Conservation (phyloP, 1,284 basidiomycete genomes). For the Trichosporon inkin region DNA sequence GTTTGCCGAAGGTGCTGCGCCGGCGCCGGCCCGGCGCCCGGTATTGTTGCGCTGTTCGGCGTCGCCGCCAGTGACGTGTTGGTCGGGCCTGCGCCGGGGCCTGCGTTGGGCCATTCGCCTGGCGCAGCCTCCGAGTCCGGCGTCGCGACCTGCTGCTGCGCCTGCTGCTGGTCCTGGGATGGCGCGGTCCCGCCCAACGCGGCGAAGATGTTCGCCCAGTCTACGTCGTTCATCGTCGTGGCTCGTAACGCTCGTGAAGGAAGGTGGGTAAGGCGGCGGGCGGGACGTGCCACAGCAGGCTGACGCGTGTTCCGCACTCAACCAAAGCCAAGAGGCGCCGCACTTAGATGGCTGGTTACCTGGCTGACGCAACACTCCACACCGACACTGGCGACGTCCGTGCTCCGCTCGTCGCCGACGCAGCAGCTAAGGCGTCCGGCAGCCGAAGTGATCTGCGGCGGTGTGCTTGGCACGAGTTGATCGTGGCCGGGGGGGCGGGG, state of each 20-base stretch:
- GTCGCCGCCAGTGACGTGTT: neutral
- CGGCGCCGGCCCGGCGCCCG: neutral
- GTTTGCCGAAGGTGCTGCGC: neutral
- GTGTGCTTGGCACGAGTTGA: too few relatives aligned
- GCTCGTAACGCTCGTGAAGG: neutral
- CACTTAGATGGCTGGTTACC: too few relatives aligned
- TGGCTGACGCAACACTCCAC: too few relatives aligned
- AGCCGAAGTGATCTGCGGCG: too few relatives aligned
- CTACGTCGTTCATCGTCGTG: conserved; percentile 4
- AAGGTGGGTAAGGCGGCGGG: neutral
- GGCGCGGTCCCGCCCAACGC: neutral
- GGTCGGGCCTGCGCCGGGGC: neutral
- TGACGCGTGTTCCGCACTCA: too few relatives aligned
- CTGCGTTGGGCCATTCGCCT: neutral
- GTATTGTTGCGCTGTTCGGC: neutral
- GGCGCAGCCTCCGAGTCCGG: too few relatives aligned
- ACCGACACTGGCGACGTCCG: too few relatives aligned
- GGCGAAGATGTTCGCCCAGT: conserved; percentile 7
- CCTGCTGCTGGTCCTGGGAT: neutral
- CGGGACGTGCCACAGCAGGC: neutral
- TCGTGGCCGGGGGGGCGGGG: too few relatives aligned
- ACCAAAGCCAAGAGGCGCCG: too few relatives aligned
- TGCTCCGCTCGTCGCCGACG: too few relatives aligned
- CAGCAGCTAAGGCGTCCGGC: too few relatives aligned
- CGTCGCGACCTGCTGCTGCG: neutral